These are phyloP conservation scores for Telopea speciosissima DNA, from an alignment of 177 flowering plant genomes.

Conservation along the genomic window DNA sequence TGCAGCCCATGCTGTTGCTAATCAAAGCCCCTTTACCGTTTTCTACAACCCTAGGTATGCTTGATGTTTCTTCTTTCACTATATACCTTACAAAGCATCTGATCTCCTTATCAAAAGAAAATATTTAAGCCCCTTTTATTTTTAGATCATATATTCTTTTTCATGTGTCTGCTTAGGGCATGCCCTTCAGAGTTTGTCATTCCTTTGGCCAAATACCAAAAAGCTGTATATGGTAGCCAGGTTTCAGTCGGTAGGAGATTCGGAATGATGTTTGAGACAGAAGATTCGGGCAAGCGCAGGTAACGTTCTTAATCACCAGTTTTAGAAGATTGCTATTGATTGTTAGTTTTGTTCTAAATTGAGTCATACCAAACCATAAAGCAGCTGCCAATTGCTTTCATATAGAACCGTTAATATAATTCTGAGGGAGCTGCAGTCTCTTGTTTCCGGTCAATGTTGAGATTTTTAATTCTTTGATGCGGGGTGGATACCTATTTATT, in stretches of 20 bases:
- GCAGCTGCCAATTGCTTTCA: no score
- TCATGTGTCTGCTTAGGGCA: conserved; percentile 18
- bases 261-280: conserved; percentile 39
- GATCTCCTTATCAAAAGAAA: background rate
- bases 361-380: no score
- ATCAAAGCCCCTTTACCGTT: conserved; percentile 70
- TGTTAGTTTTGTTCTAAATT: background rate
- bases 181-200: conserved; percentile 33
- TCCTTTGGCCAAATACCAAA: conserved; percentile 25
- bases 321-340: background rate
- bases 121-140: background rate
- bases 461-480: background rate
- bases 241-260: conserved; percentile 34
- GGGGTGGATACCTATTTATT: background rate
- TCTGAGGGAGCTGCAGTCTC: background rate
- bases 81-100: background rate
- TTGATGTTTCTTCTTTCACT: background rate
- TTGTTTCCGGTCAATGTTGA: background rate
- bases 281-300: conserved; percentile 40
- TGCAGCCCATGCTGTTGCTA: conserved; percentile 97
- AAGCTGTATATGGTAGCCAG: conserved; percentile 25
- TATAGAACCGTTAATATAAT: no score
- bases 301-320: conserved; percentile 8
- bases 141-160: conserved; percentile 2
- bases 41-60: conserved; percentile 87